phyloP scores from a whole-genome alignment of 2,329 filamentous ascomycete genomes.

The Apiospora arundinis region DNA sequence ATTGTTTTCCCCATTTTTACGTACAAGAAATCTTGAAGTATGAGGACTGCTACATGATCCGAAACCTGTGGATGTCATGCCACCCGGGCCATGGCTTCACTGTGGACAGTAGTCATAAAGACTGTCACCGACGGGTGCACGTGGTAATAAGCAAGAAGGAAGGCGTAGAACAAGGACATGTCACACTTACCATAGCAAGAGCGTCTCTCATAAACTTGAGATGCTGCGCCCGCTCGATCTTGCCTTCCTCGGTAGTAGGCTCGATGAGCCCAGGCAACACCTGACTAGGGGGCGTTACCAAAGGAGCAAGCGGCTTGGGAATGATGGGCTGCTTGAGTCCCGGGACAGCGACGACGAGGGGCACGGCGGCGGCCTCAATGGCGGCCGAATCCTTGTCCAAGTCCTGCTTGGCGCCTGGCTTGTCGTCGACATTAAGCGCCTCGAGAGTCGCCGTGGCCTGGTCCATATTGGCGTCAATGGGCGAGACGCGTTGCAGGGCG shows the following conservation, averaged over 20 bases:
- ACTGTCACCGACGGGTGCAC: slow-evolving; percentile 20
- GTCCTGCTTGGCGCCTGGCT: slow-evolving; percentile 24
- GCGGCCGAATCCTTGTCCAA: slow-evolving; percentile 29
- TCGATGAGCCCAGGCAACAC: slow-evolving; percentile 41
- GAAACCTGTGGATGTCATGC: not conserved
- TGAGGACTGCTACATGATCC: not conserved
- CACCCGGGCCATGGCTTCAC: not conserved
- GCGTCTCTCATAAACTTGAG: slow-evolving; percentile 81
- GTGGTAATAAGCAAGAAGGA: not conserved
- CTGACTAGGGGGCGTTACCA: slow-evolving; percentile 28
- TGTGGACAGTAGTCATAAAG: not conserved
- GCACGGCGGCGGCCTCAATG: slow-evolving; percentile 32
- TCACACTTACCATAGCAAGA: slow-evolving; percentile 74
- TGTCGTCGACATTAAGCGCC: slow-evolving; percentile 27
- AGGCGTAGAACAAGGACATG: slow-evolving; percentile 3
- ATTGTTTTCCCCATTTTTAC: not conserved
- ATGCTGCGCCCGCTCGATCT: slow-evolving; percentile 51
- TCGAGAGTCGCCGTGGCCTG: slow-evolving; percentile 29
- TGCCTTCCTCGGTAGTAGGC: slow-evolving; percentile 41
- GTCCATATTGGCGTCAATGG: slow-evolving; percentile 24
- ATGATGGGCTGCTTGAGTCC: slow-evolving; percentile 24
- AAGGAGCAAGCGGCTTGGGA: slow-evolving; percentile 27
- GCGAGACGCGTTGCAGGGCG: slow-evolving; percentile 15
- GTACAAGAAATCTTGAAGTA: not conserved
- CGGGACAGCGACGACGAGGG: slow-evolving; percentile 35